Evolutionary conservation across 164 flowering plant species (phyloP).

Genomic region (Umbellularia californica): DNA sequence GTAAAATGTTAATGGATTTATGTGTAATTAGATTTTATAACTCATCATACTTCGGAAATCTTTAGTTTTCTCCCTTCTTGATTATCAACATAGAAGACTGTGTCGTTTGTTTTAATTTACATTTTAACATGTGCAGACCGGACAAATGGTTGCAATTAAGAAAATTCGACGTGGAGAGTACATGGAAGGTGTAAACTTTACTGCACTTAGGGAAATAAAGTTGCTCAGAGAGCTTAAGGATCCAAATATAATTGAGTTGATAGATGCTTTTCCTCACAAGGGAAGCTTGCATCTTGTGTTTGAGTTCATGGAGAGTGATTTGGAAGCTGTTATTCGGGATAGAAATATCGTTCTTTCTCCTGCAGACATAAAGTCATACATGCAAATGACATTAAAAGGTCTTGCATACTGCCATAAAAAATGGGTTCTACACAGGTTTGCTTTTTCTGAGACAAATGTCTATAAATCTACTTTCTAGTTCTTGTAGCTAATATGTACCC

Average conservation of each 20-base stretch:
- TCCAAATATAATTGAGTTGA: slow-evolving; percentile 84
- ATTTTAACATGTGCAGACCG: slow-evolving; percentile 48
- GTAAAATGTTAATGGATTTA: too few species aligned
- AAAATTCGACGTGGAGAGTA: slow-evolving; percentile 89
- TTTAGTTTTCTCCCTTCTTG: too few species aligned
- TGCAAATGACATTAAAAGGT: slow-evolving; percentile 95
- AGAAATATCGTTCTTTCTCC: slow-evolving; percentile 88
- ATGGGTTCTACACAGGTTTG: slow-evolving; percentile 93
- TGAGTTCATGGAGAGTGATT: slow-evolving; percentile 97
- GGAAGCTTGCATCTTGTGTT: slow-evolving; percentile 93
- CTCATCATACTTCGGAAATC: too few species aligned
- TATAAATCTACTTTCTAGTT: neutral
- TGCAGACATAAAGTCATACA: slow-evolving; percentile 78
- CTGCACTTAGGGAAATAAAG: slow-evolving; percentile 93
- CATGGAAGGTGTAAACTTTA: slow-evolving; percentile 94
- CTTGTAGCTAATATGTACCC: neutral
- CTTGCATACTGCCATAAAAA: slow-evolving; percentile 89
- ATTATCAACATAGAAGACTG: neutral
- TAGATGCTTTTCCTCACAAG: slow-evolving; percentile 94
- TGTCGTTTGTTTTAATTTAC: neutral
- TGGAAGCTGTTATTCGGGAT: slow-evolving; percentile 94
- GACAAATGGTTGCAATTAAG: slow-evolving; percentile 85
- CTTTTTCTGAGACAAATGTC: neutral
- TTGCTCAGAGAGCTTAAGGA: slow-evolving; percentile 90
- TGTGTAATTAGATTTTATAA: too few species aligned